Percentiles rank a stretch among this genome's conserved stretches.
These are phyloP conservation scores for Yamadazyma philogaea DNA, from an alignment of 805 yeast genomes.

Conservation along the genomic window DNA sequence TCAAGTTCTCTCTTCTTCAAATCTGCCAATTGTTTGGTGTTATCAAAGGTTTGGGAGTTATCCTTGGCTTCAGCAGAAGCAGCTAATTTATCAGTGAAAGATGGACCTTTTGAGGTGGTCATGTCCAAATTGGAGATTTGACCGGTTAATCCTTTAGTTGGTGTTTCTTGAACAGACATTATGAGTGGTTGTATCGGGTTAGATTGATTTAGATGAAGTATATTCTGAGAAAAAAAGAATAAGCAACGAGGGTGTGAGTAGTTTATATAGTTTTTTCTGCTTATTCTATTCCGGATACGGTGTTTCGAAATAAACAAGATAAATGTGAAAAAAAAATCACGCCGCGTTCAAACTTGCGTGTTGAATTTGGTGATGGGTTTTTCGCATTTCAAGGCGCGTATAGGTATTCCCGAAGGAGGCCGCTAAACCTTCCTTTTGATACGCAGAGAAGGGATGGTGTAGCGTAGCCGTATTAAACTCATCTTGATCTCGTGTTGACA, in stretches of 20 bases:
- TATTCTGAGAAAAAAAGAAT: neutral
- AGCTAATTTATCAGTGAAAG: constrained; percentile 43
- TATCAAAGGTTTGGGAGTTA: constrained; percentile 22
- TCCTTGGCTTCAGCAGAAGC: constrained; percentile 39
- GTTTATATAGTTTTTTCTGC: constrained; percentile 8
- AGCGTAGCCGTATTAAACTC: neutral
- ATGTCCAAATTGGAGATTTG: constrained; percentile 41
- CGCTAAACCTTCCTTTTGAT: neutral
- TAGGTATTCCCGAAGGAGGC: constrained; percentile 1
- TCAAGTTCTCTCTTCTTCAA: constrained; percentile 18
- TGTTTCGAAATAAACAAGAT: constrained; percentile 7
- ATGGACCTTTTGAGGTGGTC: constrained; percentile 28
- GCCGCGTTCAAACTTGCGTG: constrained; percentile 9
- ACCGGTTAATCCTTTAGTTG: constrained; percentile 46
- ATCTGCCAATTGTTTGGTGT: constrained; percentile 19
- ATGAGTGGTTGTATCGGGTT: neutral
- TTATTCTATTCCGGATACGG: constrained; percentile 6
- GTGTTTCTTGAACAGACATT: constrained; percentile 63
- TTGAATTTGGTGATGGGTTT: constrained; percentile 4
- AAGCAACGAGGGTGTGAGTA: neutral
- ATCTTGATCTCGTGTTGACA: too few relatives aligned
- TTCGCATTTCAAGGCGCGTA: constrained; percentile 3
- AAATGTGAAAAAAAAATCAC: constrained; percentile 1
- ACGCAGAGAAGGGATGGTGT: neutral
- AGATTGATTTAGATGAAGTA: neutral